Percentiles rank a stretch among this genome's conserved stretches.
Conservation (phyloP, 2,329 filamentous ascomycete genomes). For the Exophiala phaeomuriformis region DNA sequence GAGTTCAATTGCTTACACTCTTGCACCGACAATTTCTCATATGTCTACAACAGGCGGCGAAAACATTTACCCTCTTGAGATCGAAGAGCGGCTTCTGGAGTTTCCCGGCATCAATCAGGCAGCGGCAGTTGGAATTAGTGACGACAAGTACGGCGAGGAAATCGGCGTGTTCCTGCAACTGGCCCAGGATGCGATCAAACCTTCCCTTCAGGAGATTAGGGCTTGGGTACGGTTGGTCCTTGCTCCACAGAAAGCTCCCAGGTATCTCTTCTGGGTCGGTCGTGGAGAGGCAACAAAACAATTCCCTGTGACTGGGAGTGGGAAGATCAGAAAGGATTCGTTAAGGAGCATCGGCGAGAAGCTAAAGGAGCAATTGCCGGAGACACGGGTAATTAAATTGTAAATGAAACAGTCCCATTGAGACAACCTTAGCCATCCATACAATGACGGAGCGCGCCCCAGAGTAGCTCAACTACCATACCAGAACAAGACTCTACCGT, state of each 20-base stretch:
- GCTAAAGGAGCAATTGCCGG: no score
- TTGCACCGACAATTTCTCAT: no score
- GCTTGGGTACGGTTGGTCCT: not conserved
- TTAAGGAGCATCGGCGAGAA: conserved; percentile 17
- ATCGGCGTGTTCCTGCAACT: conserved; percentile 55
- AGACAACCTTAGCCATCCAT: no score
- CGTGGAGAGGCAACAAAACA: conserved; percentile 48
- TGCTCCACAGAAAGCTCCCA: conserved; percentile 58
- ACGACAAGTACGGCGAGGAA: conserved; percentile 65
- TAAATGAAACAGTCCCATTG: no score
- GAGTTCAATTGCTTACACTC: no score
- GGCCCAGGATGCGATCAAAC: conserved; percentile 46
- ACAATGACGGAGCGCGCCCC: no score
- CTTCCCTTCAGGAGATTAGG: not conserved
- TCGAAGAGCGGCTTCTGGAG: conserved; percentile 75
- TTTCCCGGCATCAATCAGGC: conserved; percentile 56
- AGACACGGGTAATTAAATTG: no score
- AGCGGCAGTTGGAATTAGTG: conserved; percentile 61
- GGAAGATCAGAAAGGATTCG: conserved; percentile 41
- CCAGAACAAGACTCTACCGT: no score
- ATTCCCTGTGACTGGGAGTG: conserved; percentile 62
- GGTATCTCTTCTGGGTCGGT: conserved; percentile 67
- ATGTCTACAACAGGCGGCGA: conserved; percentile 47
- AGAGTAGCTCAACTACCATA: no score
- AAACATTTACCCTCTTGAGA: conserved; percentile 76